Percentiles rank a stretch among this genome's conserved stretches.
These are phyloP conservation scores for Ceratobasidium theobromae DNA, from an alignment of 1,284 basidiomycete species.

Conservation along the genomic window DNA sequence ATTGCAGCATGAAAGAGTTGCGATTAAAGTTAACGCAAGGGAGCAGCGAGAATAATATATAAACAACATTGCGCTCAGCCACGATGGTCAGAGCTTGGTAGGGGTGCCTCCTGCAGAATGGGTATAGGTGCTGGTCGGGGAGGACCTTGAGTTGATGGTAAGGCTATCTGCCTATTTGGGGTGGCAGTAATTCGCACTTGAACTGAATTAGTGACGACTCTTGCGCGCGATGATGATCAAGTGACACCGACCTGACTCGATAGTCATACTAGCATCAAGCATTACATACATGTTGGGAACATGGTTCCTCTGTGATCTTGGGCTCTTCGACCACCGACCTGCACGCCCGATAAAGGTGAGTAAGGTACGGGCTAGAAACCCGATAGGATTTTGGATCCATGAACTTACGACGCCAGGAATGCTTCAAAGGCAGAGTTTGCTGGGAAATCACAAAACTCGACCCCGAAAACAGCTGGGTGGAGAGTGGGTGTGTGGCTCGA, in stretches of 20 bases:
- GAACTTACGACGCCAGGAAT: slow-evolving; percentile 23
- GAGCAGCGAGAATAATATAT: too few species aligned
- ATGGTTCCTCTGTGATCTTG: not conserved
- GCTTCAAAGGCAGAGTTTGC: slow-evolving; percentile 9
- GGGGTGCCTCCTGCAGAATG: not conserved
- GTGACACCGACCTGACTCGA: slow-evolving; percentile 15
- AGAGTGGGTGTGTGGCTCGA: slow-evolving; percentile 12
- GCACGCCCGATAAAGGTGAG: not conserved
- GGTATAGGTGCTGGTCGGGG: not conserved
- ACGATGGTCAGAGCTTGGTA: not conserved
- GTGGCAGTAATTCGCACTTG: slow-evolving; percentile 17
- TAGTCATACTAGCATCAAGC: slow-evolving; percentile 14
- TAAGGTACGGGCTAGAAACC: too few species aligned
- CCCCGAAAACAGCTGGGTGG: slow-evolving; percentile 6
- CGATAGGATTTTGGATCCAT: not conserved
- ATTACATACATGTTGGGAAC: slow-evolving; percentile 18
- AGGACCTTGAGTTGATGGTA: not conserved
- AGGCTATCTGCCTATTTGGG: not conserved
- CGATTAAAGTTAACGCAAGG: not conserved
- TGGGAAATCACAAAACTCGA: not conserved
- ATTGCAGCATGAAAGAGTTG: not conserved
- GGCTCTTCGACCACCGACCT: slow-evolving; percentile 23
- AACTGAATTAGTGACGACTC: not conserved
- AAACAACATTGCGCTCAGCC: too few species aligned
- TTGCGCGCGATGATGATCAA: not conserved